Evolutionary conservation across 2,329 filamentous ascomycete species (phyloP).

Genomic region (Colletotrichum neosansevieriae): DNA sequence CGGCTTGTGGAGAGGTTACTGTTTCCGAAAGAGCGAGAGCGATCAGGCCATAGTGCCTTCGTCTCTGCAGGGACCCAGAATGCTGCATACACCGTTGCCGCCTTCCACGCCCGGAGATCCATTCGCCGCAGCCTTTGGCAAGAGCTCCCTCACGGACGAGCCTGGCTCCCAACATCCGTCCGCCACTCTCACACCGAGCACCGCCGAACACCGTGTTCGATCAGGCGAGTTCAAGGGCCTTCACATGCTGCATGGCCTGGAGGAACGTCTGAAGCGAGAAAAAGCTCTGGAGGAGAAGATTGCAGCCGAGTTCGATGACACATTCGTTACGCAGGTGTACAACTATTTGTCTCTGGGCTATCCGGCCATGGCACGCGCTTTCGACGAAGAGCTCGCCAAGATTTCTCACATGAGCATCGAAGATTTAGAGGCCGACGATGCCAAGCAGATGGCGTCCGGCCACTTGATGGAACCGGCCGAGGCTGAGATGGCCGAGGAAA

Average conservation of each 20-base stretch:
- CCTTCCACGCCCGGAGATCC: slow-evolving; percentile 57
- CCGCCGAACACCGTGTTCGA: slow-evolving; percentile 46
- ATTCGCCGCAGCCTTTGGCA: slow-evolving; percentile 56
- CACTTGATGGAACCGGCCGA: slow-evolving; percentile 74
- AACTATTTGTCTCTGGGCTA: slow-evolving; percentile 96
- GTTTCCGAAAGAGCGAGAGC: slow-evolving; percentile 56
- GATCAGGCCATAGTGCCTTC: slow-evolving; percentile 55
- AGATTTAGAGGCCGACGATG: slow-evolving; percentile 80
- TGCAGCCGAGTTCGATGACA: slow-evolving; percentile 79
- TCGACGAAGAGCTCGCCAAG: slow-evolving; percentile 86
- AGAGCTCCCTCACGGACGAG: slow-evolving; percentile 55
- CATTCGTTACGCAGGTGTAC: slow-evolving; percentile 94
- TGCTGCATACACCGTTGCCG: slow-evolving; percentile 64
- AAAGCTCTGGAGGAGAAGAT: slow-evolving; percentile 66
- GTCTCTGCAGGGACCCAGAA: slow-evolving; percentile 58
- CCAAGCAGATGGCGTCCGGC: slow-evolving; percentile 71
- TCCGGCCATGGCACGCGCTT: slow-evolving; percentile 84
- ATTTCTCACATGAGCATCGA: slow-evolving; percentile 78
- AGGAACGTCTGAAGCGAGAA: slow-evolving; percentile 63
- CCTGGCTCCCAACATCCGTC: slow-evolving; percentile 48
- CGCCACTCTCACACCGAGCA: slow-evolving; percentile 41
- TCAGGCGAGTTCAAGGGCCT: slow-evolving; percentile 56
- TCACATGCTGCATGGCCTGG: slow-evolving; percentile 64
- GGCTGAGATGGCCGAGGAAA: slow-evolving; percentile 56
- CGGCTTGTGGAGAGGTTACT: slow-evolving; percentile 85